Base-by-base conservation (phyloP, 2,329 filamentous ascomycete species). In the Xylaria sp. region DNA sequence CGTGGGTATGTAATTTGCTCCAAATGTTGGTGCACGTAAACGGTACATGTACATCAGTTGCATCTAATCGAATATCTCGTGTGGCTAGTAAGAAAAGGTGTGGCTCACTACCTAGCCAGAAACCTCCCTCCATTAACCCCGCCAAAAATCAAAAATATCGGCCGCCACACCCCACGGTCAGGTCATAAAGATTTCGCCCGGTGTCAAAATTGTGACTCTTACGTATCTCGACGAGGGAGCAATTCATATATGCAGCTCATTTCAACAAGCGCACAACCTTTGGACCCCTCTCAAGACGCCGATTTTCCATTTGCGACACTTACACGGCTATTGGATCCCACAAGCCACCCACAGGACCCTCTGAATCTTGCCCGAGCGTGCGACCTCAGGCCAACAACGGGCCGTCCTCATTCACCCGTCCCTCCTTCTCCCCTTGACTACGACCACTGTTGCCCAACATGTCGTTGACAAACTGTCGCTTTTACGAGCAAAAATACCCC, bases 401-500 rank as follows among this genome's bases (percentile, higher is more conserved):
- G 54, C 63, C 63, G 47, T 44, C 50, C 60, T 34, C 44, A 20
- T 60, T 7, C 22, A 52, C 47, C 56, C 44, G 16, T 60, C 52
- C 29, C 43, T 50, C 29, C 43, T 39, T 47, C 34, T 53, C 63
- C 62, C 59, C 52, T 34, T 34, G 4, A 34, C 63, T 57, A 69
- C 57, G 70, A 73, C 76, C 78, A 78, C 80, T 56, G 70, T 74
- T 77, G 80, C 79, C 82, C 84, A 89, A 74, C 70, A 96, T 95
- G 90, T 95, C 92, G 78, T 86, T 96, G 81, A 94, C 90, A 74
- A 96, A 96, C 80, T 96, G 90, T 78, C 91, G 92, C 70, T 97
- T 95, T 78, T 97, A 96, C 76, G 92, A 96, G 83, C 91, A 96
- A 80, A 96, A 96, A 78, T 97, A 89, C 71, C 92, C 92, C 55